Percentiles rank a stretch among this genome's conserved stretches.
phyloP scores from a whole-genome alignment of 2,329 filamentous ascomycete genomes.

The Aspergillus persii region DNA sequence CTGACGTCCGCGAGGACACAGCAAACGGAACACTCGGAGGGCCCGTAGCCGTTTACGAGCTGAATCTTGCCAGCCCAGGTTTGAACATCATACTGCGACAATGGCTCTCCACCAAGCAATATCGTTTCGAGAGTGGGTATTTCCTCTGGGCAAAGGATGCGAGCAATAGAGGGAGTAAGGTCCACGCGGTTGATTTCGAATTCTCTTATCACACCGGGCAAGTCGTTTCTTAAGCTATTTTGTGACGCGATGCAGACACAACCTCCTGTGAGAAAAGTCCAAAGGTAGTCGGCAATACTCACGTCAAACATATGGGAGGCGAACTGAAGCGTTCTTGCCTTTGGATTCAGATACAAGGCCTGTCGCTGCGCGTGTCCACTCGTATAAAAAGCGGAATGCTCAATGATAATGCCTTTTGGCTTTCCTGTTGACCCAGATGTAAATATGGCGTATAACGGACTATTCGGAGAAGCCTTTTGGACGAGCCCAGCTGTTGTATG shows the following conservation, averaged over 20 bases:
- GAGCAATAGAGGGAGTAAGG: conserved; percentile 53
- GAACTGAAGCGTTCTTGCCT: conserved; percentile 31
- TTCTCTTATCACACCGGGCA: conserved; percentile 4
- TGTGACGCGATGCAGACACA: conserved; percentile 45
- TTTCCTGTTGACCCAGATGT: conserved; percentile 21
- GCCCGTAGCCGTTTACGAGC: background rate
- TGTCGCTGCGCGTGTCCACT: background rate
- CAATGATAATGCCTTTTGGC: conserved; percentile 19
- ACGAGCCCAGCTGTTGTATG: background rate
- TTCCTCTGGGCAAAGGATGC: background rate
- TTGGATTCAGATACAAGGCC: background rate
- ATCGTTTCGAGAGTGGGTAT: background rate
- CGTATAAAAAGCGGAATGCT: conserved; percentile 4
- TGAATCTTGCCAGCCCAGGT: background rate
- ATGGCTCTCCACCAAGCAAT: background rate
- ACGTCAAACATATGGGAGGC: conserved; percentile 41
- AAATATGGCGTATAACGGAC: conserved; percentile 13
- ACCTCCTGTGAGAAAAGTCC: conserved; percentile 42
- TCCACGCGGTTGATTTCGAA: conserved; percentile 45
- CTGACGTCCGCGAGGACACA: background rate
- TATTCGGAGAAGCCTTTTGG: background rate
- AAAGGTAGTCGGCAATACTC: conserved; percentile 30
- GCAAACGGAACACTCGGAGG: background rate
- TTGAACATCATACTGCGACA: background rate
- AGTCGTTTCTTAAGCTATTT: conserved; percentile 41